Percentiles rank a stretch among this genome's conserved stretches.
phyloP scores from a whole-genome alignment of 108 stramenopile species.

The Nitzschia sp. region DNA sequence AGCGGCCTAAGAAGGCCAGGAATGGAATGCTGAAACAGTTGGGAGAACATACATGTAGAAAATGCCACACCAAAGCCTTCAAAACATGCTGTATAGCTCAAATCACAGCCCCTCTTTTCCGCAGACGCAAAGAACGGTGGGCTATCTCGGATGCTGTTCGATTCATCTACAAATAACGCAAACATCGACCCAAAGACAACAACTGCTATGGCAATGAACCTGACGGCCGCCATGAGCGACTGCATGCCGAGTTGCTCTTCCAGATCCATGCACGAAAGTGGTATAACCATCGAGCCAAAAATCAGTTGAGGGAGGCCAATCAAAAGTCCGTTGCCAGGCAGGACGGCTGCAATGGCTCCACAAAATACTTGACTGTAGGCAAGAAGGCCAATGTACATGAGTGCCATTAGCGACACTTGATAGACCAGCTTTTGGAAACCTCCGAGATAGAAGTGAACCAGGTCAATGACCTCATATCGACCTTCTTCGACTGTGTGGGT shows the following conservation, averaged over 20 bases:
- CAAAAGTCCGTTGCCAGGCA: not conserved
- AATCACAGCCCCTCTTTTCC: slow-evolving; percentile 14
- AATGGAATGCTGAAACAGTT: slow-evolving; percentile 61
- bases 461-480: slow-evolving; percentile 42
- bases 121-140: slow-evolving; percentile 35
- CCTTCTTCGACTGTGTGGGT: not conserved
- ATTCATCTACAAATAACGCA: slow-evolving; percentile 33
- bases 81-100: slow-evolving; percentile 42
- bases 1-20: slow-evolving; percentile 51
- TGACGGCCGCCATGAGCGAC: slow-evolving; percentile 35
- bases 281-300: slow-evolving; percentile 48
- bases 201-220: slow-evolving; percentile 50
- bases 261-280: slow-evolving; percentile 52
- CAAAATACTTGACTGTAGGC: slow-evolving; percentile 60
- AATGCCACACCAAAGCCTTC: slow-evolving; percentile 55
- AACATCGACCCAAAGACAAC: slow-evolving; percentile 43
- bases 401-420: slow-evolving; percentile 38
- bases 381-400: slow-evolving; percentile 53
- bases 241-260: slow-evolving; percentile 55
- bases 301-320: slow-evolving; percentile 20
- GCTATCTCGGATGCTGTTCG: not conserved
- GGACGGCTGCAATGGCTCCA: slow-evolving; percentile 29
- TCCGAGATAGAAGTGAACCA: slow-evolving; percentile 40
- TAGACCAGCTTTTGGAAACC: slow-evolving; percentile 33
- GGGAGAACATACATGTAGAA: slow-evolving; percentile 52